Conservation (phyloP, 1,284 basidiomycete genomes). For the Ustilago xerochloae region DNA sequence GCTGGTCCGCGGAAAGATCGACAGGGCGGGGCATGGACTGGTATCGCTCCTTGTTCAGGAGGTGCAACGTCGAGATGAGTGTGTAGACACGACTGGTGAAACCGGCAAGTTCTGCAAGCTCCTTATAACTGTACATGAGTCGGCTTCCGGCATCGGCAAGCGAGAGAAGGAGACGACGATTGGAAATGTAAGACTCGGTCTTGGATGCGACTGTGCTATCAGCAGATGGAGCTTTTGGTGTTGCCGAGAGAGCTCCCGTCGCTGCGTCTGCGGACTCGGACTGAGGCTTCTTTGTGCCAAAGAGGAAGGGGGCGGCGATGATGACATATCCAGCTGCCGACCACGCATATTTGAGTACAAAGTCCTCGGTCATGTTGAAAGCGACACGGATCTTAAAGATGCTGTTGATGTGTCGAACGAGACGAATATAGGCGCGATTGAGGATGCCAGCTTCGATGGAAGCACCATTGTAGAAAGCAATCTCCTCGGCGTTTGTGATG, state of each 20-base stretch:
- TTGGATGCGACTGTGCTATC: conserved; percentile 71
- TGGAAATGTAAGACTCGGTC: conserved; percentile 87
- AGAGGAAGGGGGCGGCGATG: conserved; percentile 65
- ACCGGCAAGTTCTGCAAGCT: conserved; percentile 87
- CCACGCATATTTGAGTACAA: conserved; percentile 68
- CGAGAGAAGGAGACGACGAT: conserved; percentile 83
- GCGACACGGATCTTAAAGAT: conserved; percentile 81
- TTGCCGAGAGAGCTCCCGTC: conserved; percentile 69
- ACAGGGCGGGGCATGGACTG: conserved; percentile 60
- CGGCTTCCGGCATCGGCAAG: conserved; percentile 94
- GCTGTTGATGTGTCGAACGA: conserved; percentile 89
- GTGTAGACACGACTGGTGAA: conserved; percentile 90
- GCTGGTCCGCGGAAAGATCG: conserved; percentile 52
- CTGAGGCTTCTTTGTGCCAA: conserved; percentile 46
- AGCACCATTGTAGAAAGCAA: conserved; percentile 95
- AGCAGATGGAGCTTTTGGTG: conserved; percentile 6
- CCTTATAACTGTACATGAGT: conserved; percentile 88
- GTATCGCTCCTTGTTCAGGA: conserved; percentile 64
- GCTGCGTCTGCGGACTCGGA: conserved; percentile 63
- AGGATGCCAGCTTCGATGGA: conserved; percentile 85
- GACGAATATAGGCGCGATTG: conserved; percentile 79
- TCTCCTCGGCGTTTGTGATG: conserved; percentile 90
- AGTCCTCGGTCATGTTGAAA: conserved; percentile 67
- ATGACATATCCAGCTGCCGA: conserved; percentile 66
- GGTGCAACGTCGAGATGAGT: conserved; percentile 84